Percentiles rank a stretch among this genome's conserved stretches.
Evolutionary conservation across 2,329 filamentous ascomycete genomes (phyloP).

Genomic region (Colletotrichum sp.): DNA sequence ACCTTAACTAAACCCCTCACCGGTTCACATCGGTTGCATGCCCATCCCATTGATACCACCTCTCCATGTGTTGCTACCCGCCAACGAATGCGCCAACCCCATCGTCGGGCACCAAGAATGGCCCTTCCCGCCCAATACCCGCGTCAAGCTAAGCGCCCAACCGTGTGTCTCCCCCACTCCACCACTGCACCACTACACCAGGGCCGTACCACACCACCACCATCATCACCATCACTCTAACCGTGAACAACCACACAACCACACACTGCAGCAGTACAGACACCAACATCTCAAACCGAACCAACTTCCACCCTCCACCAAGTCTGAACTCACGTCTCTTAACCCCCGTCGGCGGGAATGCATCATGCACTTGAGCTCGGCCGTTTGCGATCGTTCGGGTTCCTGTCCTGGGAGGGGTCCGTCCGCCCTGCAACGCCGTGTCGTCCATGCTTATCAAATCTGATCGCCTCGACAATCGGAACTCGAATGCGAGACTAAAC

Average conservation of each 20-base stretch:
- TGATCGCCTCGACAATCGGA: background rate
- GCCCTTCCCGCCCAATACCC: constrained; percentile 6
- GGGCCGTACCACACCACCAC: background rate
- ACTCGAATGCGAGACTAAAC: background rate
- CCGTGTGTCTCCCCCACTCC: background rate
- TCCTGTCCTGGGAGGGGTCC: background rate
- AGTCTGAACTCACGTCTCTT: background rate
- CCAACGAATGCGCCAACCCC: background rate
- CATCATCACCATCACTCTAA: background rate
- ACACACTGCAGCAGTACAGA: background rate
- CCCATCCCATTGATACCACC: background rate
- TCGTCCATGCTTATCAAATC: background rate
- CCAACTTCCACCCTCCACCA: background rate
- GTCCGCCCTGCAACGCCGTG: background rate
- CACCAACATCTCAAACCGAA: background rate
- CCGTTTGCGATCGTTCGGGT: background rate
- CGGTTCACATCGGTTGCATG: background rate
- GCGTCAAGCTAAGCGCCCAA: constrained; percentile 8
- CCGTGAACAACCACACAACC: too few relatives aligned
- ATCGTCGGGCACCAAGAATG: constrained; percentile 7
- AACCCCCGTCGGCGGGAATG: background rate
- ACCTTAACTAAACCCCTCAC: background rate
- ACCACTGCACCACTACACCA: background rate
- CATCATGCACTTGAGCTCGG: background rate
- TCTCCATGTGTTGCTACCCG: background rate